A percentile compares a stretch with the other conserved stretches of the same genome.
phyloP scores from a whole-genome alignment of 306 rosid genomes.

The Rosa multiflora region DNA sequence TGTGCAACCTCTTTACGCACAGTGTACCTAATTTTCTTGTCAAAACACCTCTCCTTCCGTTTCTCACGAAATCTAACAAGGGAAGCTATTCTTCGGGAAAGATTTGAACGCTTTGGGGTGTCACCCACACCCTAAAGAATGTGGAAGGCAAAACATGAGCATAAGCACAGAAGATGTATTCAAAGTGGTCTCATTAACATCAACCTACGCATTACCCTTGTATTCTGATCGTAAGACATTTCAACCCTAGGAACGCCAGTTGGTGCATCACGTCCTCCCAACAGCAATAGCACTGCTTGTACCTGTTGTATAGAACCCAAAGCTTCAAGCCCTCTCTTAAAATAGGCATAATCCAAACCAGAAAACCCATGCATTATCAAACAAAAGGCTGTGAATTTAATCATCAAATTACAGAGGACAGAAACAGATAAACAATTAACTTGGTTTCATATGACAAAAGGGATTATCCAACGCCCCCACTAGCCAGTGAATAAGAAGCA shows the following conservation, averaged over 20 bases:
- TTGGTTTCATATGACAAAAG: neutral
- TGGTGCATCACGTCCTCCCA: conserved; percentile 76
- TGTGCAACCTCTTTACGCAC: conserved; percentile 98
- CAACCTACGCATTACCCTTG: conserved; percentile 54
- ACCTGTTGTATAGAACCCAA: conserved; percentile 51
- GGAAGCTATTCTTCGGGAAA: conserved; percentile 93
- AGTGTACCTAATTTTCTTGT: conserved; percentile 91
- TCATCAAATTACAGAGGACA: neutral
- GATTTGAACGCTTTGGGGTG: conserved; percentile 64
- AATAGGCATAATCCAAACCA: conserved; percentile 11
- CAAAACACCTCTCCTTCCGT: conserved; percentile 96
- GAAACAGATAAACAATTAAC: conserved; percentile 6
- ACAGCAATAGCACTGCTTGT: conserved; percentile 87
- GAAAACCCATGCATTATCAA: conserved; percentile 1
- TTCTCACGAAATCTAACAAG: conserved; percentile 94
- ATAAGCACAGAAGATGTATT: conserved; percentile 36
- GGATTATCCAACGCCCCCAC: neutral
- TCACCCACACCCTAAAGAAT: conserved; percentile 59
- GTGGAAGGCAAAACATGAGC: conserved; percentile 28
- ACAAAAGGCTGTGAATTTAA: neutral
- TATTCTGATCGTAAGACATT: conserved; percentile 52
- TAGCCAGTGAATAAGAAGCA: neutral
- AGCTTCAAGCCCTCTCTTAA: conserved; percentile 8
- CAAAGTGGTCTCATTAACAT: conserved; percentile 24
- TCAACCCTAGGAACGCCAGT: conserved; percentile 55